Conservation (phyloP, 768 basidiomycete species). For the Leccinellum rugosiceps region DNA sequence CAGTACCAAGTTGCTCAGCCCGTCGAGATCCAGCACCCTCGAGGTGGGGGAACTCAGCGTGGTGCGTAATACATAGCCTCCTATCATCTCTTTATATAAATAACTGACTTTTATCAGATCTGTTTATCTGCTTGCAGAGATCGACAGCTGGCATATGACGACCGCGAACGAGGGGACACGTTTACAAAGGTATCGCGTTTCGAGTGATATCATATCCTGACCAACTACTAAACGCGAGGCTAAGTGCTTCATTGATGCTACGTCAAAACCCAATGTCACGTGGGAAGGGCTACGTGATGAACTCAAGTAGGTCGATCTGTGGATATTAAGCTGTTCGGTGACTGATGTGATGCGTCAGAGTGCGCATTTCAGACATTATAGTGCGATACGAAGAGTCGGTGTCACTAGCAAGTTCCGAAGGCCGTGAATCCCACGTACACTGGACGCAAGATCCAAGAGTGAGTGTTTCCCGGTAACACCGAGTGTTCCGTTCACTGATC, state of each 20-base stretch:
- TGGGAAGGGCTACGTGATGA: slow-evolving; percentile 19
- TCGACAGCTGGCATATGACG: slow-evolving; percentile 24
- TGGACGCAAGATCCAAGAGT: slow-evolving; percentile 23
- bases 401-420: not conserved
- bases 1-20: slow-evolving; percentile 3
- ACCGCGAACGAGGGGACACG: slow-evolving; percentile 14
- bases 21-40: not conserved
- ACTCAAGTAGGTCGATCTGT: slow-evolving; percentile 12
- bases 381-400: slow-evolving; percentile 5
- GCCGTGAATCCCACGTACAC: not conserved
- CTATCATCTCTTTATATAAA: not conserved
- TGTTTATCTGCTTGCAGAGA: slow-evolving; percentile 22
- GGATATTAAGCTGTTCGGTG: not conserved
- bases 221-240: not conserved
- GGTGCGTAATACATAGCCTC: slow-evolving; percentile 4
- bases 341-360: slow-evolving; percentile 5
- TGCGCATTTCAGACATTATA: slow-evolving; percentile 12
- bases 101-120: not conserved
- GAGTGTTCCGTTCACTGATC: not conserved
- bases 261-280: slow-evolving; percentile 7
- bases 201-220: not conserved
- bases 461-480: slow-evolving; percentile 8
- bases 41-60: slow-evolving; percentile 18
- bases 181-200: slow-evolving; percentile 21
- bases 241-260: slow-evolving; percentile 20